phyloP scores from a whole-genome alignment of 2,329 filamentous ascomycete species.

The Zymoseptoria pseudotritici region DNA sequence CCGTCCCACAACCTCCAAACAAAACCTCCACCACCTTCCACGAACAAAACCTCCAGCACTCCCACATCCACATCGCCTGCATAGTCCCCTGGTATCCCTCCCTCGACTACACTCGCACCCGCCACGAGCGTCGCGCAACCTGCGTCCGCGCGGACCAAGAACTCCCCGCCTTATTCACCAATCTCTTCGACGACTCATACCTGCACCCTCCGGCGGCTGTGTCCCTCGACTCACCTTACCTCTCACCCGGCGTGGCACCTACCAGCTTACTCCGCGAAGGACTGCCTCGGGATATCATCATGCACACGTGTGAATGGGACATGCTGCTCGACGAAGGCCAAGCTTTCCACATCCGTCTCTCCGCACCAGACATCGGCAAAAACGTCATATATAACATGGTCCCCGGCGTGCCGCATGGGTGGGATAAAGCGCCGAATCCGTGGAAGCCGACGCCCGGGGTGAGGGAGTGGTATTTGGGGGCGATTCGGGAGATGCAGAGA shows the following conservation, averaged over 20 bases:
- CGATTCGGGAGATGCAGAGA: slow-evolving; percentile 44
- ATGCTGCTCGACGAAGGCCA: slow-evolving; percentile 59
- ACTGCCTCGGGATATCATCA: slow-evolving; percentile 54
- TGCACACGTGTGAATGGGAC: slow-evolving; percentile 59
- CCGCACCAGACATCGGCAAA: slow-evolving; percentile 36
- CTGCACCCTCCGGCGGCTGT: slow-evolving; percentile 38
- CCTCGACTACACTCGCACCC: slow-evolving; percentile 54
- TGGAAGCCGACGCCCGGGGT: slow-evolving; percentile 45
- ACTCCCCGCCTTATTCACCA: slow-evolving; percentile 44
- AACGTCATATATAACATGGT: slow-evolving; percentile 53
- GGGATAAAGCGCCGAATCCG: slow-evolving; percentile 61
- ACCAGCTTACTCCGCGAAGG: slow-evolving; percentile 45
- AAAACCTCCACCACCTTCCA: slow-evolving; percentile 7
- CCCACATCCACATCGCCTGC: slow-evolving; percentile 43
- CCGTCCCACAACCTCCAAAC: not conserved
- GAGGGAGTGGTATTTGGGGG: slow-evolving; percentile 48
- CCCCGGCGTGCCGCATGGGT: slow-evolving; percentile 53
- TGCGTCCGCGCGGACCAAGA: slow-evolving; percentile 47
- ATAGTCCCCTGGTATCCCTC: slow-evolving; percentile 57
- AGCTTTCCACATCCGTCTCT: slow-evolving; percentile 53
- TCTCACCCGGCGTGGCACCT: slow-evolving; percentile 51
- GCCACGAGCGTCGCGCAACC: slow-evolving; percentile 50
- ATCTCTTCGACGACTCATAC: slow-evolving; percentile 46
- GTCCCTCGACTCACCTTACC: slow-evolving; percentile 50
- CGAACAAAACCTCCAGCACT: slow-evolving; percentile 6